Evolutionary conservation across 2,329 filamentous ascomycete genomes (phyloP), one percentile per base, ranked within the genome.

Genomic region (Alternaria brassicae): DNA sequence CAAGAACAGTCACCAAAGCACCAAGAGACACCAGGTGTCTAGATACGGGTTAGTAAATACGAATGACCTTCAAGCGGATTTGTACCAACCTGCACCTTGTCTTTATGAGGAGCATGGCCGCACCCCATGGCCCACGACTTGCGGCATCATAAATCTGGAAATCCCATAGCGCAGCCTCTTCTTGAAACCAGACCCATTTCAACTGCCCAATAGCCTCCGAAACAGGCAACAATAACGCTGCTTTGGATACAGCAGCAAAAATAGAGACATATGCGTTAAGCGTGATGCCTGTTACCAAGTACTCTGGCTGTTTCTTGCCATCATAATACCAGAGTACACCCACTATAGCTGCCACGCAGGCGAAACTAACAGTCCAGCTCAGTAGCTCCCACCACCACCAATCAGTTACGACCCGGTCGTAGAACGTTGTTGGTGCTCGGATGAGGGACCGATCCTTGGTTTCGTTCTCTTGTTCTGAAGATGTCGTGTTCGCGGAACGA

Each of bases 131-230:
- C 1, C 66, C 67, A 12, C 64, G 56, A 56, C 61, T 63, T 1
- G 65, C 67, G n/a, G 54, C 52, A 32, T 72, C 68, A 21, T 55
- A 68, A 0, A 59, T 23, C 12, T 57, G 41, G 9, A 69, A 67
- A 36, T 67, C 63, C 52, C 56, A 62, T 3, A 69, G 37, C 1
- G 51, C 60, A 5, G 48, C 49, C 13, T 60, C 58, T 4, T 58
- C 34, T 17, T 52, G 45, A 13, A 70, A 68, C 66, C 65, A 69
- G 15, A 67, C 42, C 69, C 68, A 69, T 30, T 70, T 70, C n/a
- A 70, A 50, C 44, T 70, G 66, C 8, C 66, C 66, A 49, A 70
- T 65, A 1, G 66, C 62, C 40, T 70, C 64, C 3, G 65, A 65
- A 3, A 69, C 54, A 3, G 68, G 64, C 6, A 70, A 23, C 34